Conservation (phyloP, 108 stramenopile species). For the Schizochytrium sp. region DNA sequence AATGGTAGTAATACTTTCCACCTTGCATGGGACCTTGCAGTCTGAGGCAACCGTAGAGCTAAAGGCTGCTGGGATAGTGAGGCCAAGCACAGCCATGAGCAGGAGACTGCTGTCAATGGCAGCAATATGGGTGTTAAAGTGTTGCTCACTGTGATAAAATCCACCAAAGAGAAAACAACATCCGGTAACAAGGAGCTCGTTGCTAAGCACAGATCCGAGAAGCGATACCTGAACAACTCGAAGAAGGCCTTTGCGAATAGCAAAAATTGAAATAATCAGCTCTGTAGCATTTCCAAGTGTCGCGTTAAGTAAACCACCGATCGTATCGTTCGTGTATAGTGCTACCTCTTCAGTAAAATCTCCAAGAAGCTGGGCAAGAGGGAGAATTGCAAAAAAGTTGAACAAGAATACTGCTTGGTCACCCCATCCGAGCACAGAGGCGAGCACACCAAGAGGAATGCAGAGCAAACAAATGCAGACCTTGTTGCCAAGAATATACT, state of each 20-base stretch:
- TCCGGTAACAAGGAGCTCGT: slow-evolving; percentile 92
- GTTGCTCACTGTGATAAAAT: slow-evolving; percentile 85
- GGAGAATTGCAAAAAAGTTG: slow-evolving; percentile 92
- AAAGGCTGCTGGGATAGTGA: slow-evolving; percentile 37
- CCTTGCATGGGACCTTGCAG: slow-evolving; percentile 31
- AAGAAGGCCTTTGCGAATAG: slow-evolving; percentile 79
- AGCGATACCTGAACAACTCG: slow-evolving; percentile 94
- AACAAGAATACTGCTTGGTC: slow-evolving; percentile 83
- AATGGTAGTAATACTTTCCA: slow-evolving; percentile 75
- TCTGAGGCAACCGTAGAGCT: slow-evolving; percentile 4
- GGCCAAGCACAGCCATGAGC: slow-evolving; percentile 65
- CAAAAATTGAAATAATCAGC: slow-evolving; percentile 88
- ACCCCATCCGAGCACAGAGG: slow-evolving; percentile 77
- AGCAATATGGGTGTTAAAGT: slow-evolving; percentile 83
- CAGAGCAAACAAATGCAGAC: slow-evolving; percentile 81
- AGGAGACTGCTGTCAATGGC: slow-evolving; percentile 84
- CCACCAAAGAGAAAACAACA: slow-evolving; percentile 96
- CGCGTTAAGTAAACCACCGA: slow-evolving; percentile 95
- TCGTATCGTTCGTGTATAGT: slow-evolving; percentile 90
- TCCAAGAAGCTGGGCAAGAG: slow-evolving; percentile 89
- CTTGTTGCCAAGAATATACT: slow-evolving; percentile 74
- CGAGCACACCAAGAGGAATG: slow-evolving; percentile 79
- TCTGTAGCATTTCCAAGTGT: slow-evolving; percentile 97
- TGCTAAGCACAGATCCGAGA: slow-evolving; percentile 93
- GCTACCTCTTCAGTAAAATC: slow-evolving; percentile 96